Conservation (phyloP, 225 moss, liverwort and hornwort genomes). For the Pleurozium schreberi region DNA sequence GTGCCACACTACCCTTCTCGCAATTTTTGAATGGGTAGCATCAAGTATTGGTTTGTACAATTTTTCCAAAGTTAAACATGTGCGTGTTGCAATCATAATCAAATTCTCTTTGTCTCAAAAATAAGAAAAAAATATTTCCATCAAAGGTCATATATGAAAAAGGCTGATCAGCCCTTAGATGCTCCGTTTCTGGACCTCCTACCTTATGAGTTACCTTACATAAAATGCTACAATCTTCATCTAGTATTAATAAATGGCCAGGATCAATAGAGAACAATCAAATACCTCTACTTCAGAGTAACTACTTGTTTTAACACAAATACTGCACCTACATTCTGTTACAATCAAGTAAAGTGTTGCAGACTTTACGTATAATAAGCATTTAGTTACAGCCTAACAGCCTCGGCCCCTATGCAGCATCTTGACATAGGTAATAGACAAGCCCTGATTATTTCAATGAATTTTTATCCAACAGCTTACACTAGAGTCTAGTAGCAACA, state of each 20-base stretch:
- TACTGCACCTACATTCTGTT: neutral
- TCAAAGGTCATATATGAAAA: too few species aligned
- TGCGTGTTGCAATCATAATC: too few species aligned
- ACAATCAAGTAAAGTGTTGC: neutral
- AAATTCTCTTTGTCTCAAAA: too few species aligned
- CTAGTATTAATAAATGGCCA: neutral
- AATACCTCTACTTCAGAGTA: neutral
- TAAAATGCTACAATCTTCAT: neutral
- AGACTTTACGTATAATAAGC: neutral
- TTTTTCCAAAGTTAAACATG: too few species aligned
- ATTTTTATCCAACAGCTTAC: neutral
- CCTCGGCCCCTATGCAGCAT: neutral
- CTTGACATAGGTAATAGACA: neutral
- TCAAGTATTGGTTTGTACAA: too few species aligned
- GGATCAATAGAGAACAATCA: neutral
- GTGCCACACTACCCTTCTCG: too few species aligned
- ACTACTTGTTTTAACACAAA: neutral
- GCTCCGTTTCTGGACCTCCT: too few species aligned
- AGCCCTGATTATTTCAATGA: neutral
- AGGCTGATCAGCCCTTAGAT: too few species aligned
- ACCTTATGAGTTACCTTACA: neutral
- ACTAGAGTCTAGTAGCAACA: neutral
- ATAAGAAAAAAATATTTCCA: too few species aligned
- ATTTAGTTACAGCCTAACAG: neutral
- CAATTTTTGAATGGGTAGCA: too few species aligned